Conservation (phyloP, 805 yeast species). For the Novakomyces olei region DNA sequence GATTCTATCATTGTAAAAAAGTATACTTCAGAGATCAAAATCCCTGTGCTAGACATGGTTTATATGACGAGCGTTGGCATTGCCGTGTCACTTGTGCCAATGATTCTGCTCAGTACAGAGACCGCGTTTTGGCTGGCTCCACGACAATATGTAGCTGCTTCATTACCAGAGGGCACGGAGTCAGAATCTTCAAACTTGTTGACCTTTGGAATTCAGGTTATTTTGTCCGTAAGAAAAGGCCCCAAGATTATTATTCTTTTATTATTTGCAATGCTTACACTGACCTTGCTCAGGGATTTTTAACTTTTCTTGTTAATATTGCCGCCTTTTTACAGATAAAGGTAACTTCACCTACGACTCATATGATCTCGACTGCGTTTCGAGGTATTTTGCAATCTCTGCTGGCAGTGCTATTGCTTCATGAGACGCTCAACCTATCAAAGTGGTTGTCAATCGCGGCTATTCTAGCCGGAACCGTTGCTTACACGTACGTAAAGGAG, state of each 20-base stretch:
- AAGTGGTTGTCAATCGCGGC: neutral
- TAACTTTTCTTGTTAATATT: constrained; percentile 1
- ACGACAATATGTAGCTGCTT: too few species aligned
- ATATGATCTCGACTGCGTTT: constrained; percentile 2
- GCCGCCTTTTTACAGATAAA: constrained; percentile 4
- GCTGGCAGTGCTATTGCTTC: neutral
- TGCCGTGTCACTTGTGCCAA: neutral
- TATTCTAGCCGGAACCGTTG: neutral
- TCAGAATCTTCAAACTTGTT: too few species aligned
- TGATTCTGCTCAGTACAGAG: too few species aligned
- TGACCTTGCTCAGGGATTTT: too few species aligned
- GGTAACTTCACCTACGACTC: constrained; percentile 3
- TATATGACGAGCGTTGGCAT: neutral
- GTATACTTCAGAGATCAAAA: too few species aligned
- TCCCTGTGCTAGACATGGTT: neutral
- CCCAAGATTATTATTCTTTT: too few species aligned
- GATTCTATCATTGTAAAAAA: constrained; percentile 3
- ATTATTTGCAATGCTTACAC: too few species aligned
- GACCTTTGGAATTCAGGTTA: too few species aligned
- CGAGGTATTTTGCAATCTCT: constrained; percentile 2
- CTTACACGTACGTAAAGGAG: constrained; percentile 3
- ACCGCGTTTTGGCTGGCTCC: too few species aligned
- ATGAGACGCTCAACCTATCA: neutral
- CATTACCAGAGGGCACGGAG: too few species aligned
- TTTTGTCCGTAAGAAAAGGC: too few species aligned